A percentile compares a stretch with the other conserved stretches of the same genome.
Evolutionary conservation across 352 stramenopile species (phyloP).

Genomic region (Thalassiosira hispida): DNA sequence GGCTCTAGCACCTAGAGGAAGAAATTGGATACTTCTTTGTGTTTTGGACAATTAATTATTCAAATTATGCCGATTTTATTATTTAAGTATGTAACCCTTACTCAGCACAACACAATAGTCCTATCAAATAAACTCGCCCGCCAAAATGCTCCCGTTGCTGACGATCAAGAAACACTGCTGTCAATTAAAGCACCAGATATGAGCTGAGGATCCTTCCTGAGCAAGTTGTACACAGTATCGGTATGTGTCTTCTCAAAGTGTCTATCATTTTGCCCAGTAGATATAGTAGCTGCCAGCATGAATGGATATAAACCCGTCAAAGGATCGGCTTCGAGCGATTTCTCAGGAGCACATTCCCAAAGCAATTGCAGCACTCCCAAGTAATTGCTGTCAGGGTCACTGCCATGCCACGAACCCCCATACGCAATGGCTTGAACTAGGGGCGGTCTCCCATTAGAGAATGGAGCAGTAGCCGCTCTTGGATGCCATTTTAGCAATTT

Average conservation of each 20-base stretch:
- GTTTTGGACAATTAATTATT: too few relatives aligned
- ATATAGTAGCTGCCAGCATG: conserved; percentile 55
- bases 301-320: conserved; percentile 64
- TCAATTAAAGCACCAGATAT: conserved; percentile 6
- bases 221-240: conserved; percentile 42
- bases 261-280: not conserved
- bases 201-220: conserved; percentile 39
- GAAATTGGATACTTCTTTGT: too few relatives aligned
- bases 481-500: conserved; percentile 38
- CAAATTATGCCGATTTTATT: too few relatives aligned
- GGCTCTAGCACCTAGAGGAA: too few relatives aligned
- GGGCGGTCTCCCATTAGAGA: conserved; percentile 20
- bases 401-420: conserved; percentile 27
- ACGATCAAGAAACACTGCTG: too few relatives aligned
- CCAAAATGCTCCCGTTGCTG: too few relatives aligned
- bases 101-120: too few relatives aligned
- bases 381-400: not conserved
- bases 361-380: conserved; percentile 35
- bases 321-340: conserved; percentile 38
- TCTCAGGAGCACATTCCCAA: conserved; percentile 17
- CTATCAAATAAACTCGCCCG: too few relatives aligned
- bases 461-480: conserved; percentile 10
- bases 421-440: conserved; percentile 28
- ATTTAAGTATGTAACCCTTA: too few relatives aligned
- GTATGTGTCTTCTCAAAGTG: not conserved